Evolutionary conservation across 2,329 filamentous ascomycete genomes (phyloP).

Genomic region (Ophiostoma fasciatum): DNA sequence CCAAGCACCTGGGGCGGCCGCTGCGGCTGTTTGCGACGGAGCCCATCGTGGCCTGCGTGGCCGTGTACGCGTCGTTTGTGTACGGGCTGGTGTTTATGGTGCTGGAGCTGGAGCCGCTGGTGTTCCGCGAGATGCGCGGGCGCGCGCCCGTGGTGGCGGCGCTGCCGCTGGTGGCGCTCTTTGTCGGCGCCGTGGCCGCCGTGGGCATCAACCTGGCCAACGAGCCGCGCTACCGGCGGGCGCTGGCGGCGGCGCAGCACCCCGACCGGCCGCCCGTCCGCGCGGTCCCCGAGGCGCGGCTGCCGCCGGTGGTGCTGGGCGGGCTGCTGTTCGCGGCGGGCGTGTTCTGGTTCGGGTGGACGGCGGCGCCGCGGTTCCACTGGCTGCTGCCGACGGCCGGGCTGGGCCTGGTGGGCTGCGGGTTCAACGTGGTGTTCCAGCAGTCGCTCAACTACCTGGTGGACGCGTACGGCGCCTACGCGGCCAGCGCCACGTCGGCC

Average conservation of each 20-base stretch:
- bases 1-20: slow-evolving; percentile 54
- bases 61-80: slow-evolving; percentile 34
- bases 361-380: slow-evolving; percentile 27
- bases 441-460: slow-evolving; percentile 39
- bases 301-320: slow-evolving; percentile 30
- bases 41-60: slow-evolving; percentile 41
- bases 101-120: slow-evolving; percentile 39
- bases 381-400: slow-evolving; percentile 39
- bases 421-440: slow-evolving; percentile 23
- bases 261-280: slow-evolving; percentile 1
- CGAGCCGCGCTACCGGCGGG: slow-evolving; percentile 28
- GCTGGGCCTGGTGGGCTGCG: slow-evolving; percentile 22
- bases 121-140: slow-evolving; percentile 36
- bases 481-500: slow-evolving; percentile 44
- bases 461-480: slow-evolving; percentile 42
- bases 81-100: slow-evolving; percentile 42
- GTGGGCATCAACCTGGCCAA: slow-evolving; percentile 33
- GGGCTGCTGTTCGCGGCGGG: slow-evolving; percentile 27
- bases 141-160: slow-evolving; percentile 46
- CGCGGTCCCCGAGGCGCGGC: slow-evolving; percentile 23
- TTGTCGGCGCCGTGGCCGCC: slow-evolving; percentile 30
- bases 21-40: slow-evolving; percentile 61
- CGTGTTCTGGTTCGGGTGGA: slow-evolving; percentile 39
- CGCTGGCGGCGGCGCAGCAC: slow-evolving; percentile 26
- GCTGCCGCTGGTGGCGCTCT: slow-evolving; percentile 36